phyloP scores from a whole-genome alignment of 345 rosid genomes.

The Draba incana region DNA sequence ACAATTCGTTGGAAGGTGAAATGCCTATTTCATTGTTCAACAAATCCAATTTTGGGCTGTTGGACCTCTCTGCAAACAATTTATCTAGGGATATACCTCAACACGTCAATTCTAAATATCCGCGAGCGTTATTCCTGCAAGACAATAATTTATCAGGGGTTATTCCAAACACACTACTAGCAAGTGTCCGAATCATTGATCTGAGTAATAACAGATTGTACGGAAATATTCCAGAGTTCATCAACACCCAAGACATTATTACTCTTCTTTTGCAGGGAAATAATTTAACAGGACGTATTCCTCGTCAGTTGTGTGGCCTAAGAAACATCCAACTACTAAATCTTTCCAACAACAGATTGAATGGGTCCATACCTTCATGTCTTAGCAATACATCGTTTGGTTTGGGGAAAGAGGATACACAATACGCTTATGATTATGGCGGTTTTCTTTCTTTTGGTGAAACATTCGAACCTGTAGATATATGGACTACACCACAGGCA shows the following conservation, averaged over 20 bases:
- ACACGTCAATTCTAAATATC: not conserved
- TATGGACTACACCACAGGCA: no score
- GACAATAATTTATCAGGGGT: not conserved
- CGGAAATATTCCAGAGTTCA: slow-evolving; percentile 16
- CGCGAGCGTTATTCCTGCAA: not conserved
- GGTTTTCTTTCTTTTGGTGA: no score
- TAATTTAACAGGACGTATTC: not conserved
- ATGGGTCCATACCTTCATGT: slow-evolving; percentile 27
- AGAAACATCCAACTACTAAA: not conserved
- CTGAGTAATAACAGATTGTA: slow-evolving; percentile 14
- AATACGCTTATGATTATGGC: no score
- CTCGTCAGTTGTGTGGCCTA: not conserved
- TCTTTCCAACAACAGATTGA: slow-evolving; percentile 9
- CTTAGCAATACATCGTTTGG: slow-evolving; percentile 22
- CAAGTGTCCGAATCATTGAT: not conserved
- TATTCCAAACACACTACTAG: slow-evolving; percentile 1
- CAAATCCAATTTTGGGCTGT: no score
- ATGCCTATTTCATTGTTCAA: slow-evolving; percentile 17
- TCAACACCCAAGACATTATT: not conserved
- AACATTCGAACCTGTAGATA: no score
- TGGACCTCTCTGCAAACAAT: slow-evolving; percentile 13
- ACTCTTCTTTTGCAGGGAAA: slow-evolving; percentile 19
- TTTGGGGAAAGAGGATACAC: not conserved
- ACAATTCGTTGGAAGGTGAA: slow-evolving; percentile 17
- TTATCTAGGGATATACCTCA: slow-evolving; percentile 8